Base-by-base conservation (phyloP, 192 early-diverging fungal species). In the Umbelopsis sp. region DNA sequence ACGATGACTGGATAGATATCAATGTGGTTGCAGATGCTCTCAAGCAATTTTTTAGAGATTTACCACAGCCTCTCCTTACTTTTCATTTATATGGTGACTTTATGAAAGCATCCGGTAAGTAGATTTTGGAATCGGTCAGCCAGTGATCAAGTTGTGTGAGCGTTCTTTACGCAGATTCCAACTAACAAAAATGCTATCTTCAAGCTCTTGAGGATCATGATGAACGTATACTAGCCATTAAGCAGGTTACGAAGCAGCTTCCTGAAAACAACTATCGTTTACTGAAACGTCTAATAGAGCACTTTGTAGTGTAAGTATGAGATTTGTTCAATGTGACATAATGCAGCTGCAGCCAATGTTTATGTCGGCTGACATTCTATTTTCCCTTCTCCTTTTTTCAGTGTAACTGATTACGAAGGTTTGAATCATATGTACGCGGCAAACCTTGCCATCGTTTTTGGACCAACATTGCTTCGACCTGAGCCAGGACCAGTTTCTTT, bases 401-500 rank as follows among this genome's bases (percentile, higher is more conserved):
- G 81, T 21, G 88, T 93, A 5, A 93, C 91, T 3, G 91, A 93
- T 69, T 91, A 84, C 41, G 89, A 91, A 71, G 85, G 86, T 36
- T 82, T 88, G 50, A 98, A 95, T 75, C 91, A 94, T 70, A 98
- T 98, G 96, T 91, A 91, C 69, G 88, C 90, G 9, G 87, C 85
- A 26, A 98, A 98, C 70, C 86, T 98, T 56, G 91, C 94, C 0
- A 95, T 98, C 74, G 92, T 98, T n/a, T 98, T 96, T 91, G 95
- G 95, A 1, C 97, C 97, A 1, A 96, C 94, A 17, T 78, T 98
- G 59, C 76, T 98, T 31, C 87, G 88, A 20, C 89, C 89, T 24
- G 80, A 78, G 7, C 88, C 86, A 3, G 87, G 87, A 0, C 83
- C 87, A 22, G 79, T 84, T 26, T 85, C 86, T 24, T 89, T 89